These are phyloP conservation scores for Talaromyces sp. DNA, from an alignment of 2,329 filamentous ascomycete species.

Conservation along the genomic window DNA sequence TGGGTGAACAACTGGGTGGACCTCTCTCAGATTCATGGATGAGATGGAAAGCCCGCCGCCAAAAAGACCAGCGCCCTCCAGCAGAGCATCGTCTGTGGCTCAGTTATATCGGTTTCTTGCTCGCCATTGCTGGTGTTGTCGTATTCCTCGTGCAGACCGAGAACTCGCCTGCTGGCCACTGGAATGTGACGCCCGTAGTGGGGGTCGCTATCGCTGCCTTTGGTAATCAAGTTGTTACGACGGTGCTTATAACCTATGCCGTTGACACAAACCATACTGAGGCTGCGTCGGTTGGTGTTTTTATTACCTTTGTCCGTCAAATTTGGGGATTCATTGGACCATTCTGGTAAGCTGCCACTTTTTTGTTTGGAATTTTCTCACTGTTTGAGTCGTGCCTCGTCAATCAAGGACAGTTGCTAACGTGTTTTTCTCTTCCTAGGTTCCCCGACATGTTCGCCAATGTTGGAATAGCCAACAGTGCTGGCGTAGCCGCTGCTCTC, in stretches of 20 bases:
- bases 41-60: constrained; percentile 53
- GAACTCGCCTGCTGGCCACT: constrained; percentile 40
- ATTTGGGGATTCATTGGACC: constrained; percentile 35
- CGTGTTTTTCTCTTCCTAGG: constrained; percentile 18
- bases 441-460: constrained; percentile 33
- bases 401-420: constrained; percentile 22
- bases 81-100: constrained; percentile 15
- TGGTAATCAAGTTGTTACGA: constrained; percentile 60
- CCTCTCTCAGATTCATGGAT: constrained; percentile 50
- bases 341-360: constrained; percentile 44
- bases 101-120: constrained; percentile 13
- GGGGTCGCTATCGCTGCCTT: constrained; percentile 50
- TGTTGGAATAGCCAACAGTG: constrained; percentile 28
- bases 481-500: constrained; percentile 26
- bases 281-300: constrained; percentile 31
- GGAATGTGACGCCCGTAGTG: constrained; percentile 53
- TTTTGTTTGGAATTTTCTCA: no score
- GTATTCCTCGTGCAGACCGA: constrained; percentile 53
- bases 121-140: constrained; percentile 47
- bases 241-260: constrained; percentile 52
- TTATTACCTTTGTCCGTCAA: constrained; percentile 12
- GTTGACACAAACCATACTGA: constrained; percentile 7
- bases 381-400: constrained; percentile 40
- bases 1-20: constrained; percentile 57
- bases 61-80: constrained; percentile 37